These are phyloP conservation scores for Trametes maxima DNA, from an alignment of 768 basidiomycete species.

Conservation along the genomic window DNA sequence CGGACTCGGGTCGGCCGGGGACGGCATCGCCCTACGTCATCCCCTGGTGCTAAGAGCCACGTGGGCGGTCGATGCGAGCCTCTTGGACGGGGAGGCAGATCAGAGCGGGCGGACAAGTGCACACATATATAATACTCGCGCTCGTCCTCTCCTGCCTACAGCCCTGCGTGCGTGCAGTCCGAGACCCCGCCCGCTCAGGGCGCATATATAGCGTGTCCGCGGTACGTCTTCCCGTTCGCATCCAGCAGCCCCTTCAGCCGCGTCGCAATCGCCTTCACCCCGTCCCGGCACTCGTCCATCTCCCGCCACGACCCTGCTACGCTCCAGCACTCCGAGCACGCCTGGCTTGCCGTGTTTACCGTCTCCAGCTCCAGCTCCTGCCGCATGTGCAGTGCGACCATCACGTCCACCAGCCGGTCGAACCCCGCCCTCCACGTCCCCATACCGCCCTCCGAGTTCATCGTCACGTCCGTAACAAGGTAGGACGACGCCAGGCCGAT, in stretches of 20 bases:
- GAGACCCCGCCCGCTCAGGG: conserved; percentile 23
- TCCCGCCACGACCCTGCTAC: conserved; percentile 70
- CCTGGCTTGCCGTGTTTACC: conserved; percentile 65
- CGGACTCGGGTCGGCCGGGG: background rate
- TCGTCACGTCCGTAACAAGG: conserved; percentile 73
- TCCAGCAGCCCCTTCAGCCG: conserved; percentile 62
- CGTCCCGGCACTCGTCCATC: conserved; percentile 63
- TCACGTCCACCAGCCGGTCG: conserved; percentile 67
- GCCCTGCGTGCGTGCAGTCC: background rate
- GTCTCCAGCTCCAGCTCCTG: conserved; percentile 78
- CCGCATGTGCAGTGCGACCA: conserved; percentile 67
- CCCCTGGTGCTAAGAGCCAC: background rate
- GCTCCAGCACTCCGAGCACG: conserved; percentile 83
- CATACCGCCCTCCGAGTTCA: conserved; percentile 57
- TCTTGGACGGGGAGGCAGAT: background rate
- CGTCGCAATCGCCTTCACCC: conserved; percentile 59
- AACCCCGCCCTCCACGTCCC: conserved; percentile 69
- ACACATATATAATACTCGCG: too few species aligned
- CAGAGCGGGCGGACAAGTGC: background rate
- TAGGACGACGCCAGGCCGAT: conserved; percentile 77
- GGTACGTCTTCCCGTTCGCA: conserved; percentile 51
- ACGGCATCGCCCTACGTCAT: too few species aligned
- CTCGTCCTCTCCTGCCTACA: too few species aligned
- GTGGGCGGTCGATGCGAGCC: conserved; percentile 9
- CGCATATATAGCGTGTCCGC: conserved; percentile 41